Evolutionary conservation across 768 basidiomycete genomes (phyloP), one percentile per base, ranked within the genome.

Genomic region (Rhizopogon salebrosus): DNA sequence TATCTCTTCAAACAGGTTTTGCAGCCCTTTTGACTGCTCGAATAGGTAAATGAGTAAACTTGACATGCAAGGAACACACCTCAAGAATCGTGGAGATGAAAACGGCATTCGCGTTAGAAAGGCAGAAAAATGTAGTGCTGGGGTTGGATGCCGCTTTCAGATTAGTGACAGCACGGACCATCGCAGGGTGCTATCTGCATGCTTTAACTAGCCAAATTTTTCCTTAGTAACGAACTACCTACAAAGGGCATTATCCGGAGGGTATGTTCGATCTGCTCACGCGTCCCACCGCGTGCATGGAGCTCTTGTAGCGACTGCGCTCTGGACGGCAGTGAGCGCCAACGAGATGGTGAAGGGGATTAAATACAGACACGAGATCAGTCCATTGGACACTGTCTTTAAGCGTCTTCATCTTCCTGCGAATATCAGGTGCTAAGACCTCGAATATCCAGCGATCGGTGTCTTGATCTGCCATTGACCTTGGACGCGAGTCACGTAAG

Each of bases 391-490:
- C 65, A 55, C 79, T 68, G 7, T 69, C 59, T 66, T 89, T 80
- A 60, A 84, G 73, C 22, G 73, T 75, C 63, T 89, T 79, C 77
- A 97, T 83, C 64, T 89, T 83, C 42, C 91, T 76, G 50, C 97
- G 89, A 40, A 98, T 76, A 60, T 91, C 83, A 2, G 87, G 86
- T 0, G 85, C 88, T 31, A 94, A 79, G 53, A 95, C 92, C 67
- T 95, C 92, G 58, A 92, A 85, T 54, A 94, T 74, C 82, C 88
- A 99, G 70, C 94, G 77, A 70, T 98, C 97, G 1, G 94, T 87
- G 73, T 99, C 97, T 73, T 98, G 95, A 72, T 99, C 95, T 51
- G 85, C 84, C 71, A 90, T 80, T 34, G 90, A 92, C 89, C 89
- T 92, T 29, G 59, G 29, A 35, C 27, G 46, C 23, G 31, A 22